Conservation (phyloP, 1,284 basidiomycete species). For the Rhodotorula mucilaginosa region DNA sequence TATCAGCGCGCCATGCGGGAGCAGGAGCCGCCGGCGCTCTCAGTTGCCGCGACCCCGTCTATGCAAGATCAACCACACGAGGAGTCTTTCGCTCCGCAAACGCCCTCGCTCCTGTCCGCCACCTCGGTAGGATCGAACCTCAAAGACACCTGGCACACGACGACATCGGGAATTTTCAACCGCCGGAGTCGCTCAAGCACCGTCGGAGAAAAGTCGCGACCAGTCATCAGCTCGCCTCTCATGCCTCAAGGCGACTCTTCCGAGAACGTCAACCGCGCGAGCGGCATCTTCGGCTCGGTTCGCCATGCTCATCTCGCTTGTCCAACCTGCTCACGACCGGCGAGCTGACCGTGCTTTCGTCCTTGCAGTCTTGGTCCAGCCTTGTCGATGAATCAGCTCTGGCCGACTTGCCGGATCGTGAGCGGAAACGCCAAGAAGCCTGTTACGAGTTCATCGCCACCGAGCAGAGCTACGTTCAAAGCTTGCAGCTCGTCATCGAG, state of each 20-base stretch:
- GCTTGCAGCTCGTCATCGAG: conserved; percentile 84
- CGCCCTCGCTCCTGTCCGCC: not conserved
- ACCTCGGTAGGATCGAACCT: conserved; percentile 1
- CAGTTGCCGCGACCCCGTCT: not conserved
- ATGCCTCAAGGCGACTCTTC: not conserved
- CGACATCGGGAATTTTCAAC: conserved; percentile 17
- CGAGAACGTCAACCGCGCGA: conserved; percentile 48
- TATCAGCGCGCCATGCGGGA: conserved; percentile 40
- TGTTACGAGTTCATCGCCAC: conserved; percentile 91
- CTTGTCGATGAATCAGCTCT: conserved; percentile 78
- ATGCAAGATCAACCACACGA: not conserved
- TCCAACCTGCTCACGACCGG: not conserved
- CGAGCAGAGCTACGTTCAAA: conserved; percentile 80
- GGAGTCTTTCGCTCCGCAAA: not conserved
- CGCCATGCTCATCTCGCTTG: not conserved
- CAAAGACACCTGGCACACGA: conserved; percentile 28
- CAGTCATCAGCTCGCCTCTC: conserved; percentile 42
- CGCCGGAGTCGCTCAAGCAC: conserved; percentile 13
- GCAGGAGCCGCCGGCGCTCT: conserved; percentile 11
- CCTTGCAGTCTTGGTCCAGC: conserved; percentile 78
- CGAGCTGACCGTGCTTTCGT: not conserved
- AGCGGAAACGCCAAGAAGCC: conserved; percentile 81
- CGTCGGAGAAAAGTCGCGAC: conserved; percentile 45
- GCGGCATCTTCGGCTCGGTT: conserved; percentile 48
- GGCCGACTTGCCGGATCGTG: conserved; percentile 66